Percentiles rank a stretch among this genome's conserved stretches.
These are phyloP conservation scores for Carallia pectinifolia DNA, from an alignment of 345 rosid species.

Conservation along the genomic window DNA sequence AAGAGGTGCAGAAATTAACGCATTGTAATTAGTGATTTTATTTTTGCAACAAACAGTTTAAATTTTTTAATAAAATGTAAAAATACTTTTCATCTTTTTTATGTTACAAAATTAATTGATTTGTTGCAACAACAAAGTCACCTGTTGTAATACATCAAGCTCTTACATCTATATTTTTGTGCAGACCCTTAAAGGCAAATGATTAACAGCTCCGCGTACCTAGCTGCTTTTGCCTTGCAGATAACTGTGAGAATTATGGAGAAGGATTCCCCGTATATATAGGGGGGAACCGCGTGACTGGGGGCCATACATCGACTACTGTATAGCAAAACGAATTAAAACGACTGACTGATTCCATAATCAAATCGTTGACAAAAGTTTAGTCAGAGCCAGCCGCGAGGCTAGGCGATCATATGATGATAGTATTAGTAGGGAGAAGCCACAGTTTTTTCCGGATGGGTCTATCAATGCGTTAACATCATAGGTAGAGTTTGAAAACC, in stretches of 20 bases:
- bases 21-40: no score
- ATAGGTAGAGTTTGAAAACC: not conserved
- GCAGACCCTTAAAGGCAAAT: no score
- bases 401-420: not conserved
- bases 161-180: no score
- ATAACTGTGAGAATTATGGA: not conserved
- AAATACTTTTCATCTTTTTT: no score
- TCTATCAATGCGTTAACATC: not conserved
- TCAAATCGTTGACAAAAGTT: slow-evolving; percentile 28
- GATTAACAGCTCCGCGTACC: not conserved
- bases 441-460: not conserved
- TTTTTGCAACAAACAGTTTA: no score
- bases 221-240: slow-evolving; percentile 9
- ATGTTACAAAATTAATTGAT: no score
- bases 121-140: no score
- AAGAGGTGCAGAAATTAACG: no score
- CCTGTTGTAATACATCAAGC: no score
- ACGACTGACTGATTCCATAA: slow-evolving; percentile 14
- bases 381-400: slow-evolving; percentile 13
- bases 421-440: slow-evolving; percentile 10
- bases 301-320: slow-evolving; percentile 11
- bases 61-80: no score
- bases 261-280: not conserved
- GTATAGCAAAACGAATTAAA: not conserved
- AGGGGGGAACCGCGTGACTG: not conserved